Conservation (phyloP, 768 basidiomycete species). For the Naganishia onofrii region DNA sequence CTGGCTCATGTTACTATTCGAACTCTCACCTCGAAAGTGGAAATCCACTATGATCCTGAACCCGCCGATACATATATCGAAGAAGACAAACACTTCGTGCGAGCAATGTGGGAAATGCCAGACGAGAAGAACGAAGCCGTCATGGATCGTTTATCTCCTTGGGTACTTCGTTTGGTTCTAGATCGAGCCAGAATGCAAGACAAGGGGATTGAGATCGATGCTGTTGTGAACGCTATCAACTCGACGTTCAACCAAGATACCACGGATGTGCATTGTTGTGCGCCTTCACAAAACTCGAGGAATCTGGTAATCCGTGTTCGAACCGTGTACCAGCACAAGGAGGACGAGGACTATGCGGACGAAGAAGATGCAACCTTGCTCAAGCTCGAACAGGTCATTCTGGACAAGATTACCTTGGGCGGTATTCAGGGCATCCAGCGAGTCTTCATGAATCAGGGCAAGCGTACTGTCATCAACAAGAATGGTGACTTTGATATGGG, state of each 20-base stretch:
- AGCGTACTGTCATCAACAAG: constrained; percentile 64
- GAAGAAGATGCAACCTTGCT: constrained; percentile 88
- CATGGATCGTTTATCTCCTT: constrained; percentile 86
- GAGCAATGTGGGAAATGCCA: constrained; percentile 98
- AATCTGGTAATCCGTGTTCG: constrained; percentile 96
- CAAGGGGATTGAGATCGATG: constrained; percentile 89
- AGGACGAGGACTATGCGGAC: constrained; percentile 59
- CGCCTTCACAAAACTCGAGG: constrained; percentile 66
- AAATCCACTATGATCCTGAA: constrained; percentile 97
- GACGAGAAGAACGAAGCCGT: constrained; percentile 93
- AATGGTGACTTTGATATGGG: constrained; percentile 59
- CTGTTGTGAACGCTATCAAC: constrained; percentile 87
- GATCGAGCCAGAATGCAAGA: constrained; percentile 98
- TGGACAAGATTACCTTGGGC: constrained; percentile 89
- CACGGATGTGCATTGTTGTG: constrained; percentile 31
- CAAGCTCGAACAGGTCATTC: constrained; percentile 92
- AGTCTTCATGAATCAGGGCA: constrained; percentile 88
- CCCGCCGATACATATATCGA: constrained; percentile 89
- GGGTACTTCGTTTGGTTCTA: constrained; percentile 93
- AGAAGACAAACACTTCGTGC: constrained; percentile 91
- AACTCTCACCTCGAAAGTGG: constrained; percentile 82
- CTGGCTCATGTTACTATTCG: constrained; percentile 47
- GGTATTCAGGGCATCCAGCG: constrained; percentile 87
- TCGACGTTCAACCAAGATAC: constrained; percentile 65
- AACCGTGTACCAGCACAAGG: constrained; percentile 73